Base-by-base conservation (phyloP, 2,329 filamentous ascomycete species). In the Podosphaera xanthii region DNA sequence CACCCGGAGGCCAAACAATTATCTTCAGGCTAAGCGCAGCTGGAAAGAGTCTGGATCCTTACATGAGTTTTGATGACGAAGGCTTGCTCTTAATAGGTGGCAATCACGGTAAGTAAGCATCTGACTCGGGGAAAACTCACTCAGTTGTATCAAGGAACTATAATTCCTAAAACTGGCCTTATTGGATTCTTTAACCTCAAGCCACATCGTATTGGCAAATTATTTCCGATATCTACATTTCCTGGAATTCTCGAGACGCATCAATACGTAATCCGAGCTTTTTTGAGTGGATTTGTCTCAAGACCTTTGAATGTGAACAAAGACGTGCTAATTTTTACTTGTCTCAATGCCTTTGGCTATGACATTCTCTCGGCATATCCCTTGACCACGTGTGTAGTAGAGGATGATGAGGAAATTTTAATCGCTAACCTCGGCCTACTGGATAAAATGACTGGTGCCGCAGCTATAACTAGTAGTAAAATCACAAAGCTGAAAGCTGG, bases 381-480 rank as follows among this genome's bases (percentile, higher is more conserved):
- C 0, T 70, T 89, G 1, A 74, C 75, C 0, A 70, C 74, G 0
- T 82, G 91, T 63, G 70, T 72, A 0, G 67, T 73, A 44, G 62
- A 69, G 30, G 67, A 67, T 7, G 36, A 57, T 22, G 65, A 68
- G 8, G 65, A 69, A 0, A 72, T 83, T 0, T 72, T 72, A 50
- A 74, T 90, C 1, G 82, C 87, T 0, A 82, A 84, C 22, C 70
- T 97, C 0, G 91, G 91, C 0, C 73, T 97, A 1, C 63, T 94
- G 2, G 85, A 79, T 1, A 95, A 96, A 70, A 94, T 97, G 86
- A 88, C 88, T 0, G 91, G 89, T 0, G 81, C 84, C 0, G 89
- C 87, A 0, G 89, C 88, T 0, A 77, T 95, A 6, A 73, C 84
- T 0, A 76, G 74, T 44, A 82, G 74, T n/a, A 75, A 78, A 35